phyloP scores from a whole-genome alignment of 331 rosid species.

The Malus hybrid region DNA sequence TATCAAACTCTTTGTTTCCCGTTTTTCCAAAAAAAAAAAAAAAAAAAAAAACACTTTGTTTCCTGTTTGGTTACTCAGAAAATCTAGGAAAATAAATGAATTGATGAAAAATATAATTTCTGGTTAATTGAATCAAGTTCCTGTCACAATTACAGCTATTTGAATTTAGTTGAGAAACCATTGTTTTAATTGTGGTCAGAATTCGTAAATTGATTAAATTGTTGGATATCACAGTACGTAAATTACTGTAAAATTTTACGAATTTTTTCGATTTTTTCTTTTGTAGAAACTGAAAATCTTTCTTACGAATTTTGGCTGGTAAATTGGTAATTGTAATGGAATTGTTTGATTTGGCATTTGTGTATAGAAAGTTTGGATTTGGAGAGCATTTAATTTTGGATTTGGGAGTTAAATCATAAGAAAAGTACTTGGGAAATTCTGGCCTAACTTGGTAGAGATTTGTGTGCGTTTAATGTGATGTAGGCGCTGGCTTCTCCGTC shows the following conservation, averaged over 20 bases:
- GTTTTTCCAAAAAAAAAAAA: background rate
- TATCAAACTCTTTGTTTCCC: background rate
- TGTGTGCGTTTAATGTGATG: slow-evolving; percentile 11
- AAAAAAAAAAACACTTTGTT: background rate
- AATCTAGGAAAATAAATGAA: slow-evolving; percentile 7
- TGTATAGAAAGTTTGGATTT: background rate
- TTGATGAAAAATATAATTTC: background rate
- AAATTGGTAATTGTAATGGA: background rate
- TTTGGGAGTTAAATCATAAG: background rate
- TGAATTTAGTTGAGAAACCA: background rate
- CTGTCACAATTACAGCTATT: background rate
- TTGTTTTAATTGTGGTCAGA: background rate
- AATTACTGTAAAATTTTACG: background rate
- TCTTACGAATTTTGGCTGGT: background rate
- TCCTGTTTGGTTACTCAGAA: slow-evolving; percentile 14
- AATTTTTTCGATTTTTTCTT: background rate
- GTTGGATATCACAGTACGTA: background rate
- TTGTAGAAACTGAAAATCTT: background rate
- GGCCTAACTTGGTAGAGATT: background rate
- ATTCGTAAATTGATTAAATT: background rate
- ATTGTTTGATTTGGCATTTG: background rate
- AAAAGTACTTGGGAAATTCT: background rate
- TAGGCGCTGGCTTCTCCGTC: slow-evolving; percentile 79
- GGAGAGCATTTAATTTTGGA: background rate
- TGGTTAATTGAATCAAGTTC: background rate